Conservation (phyloP, 208 protist species). For the Leptomonas seymouri region DNA sequence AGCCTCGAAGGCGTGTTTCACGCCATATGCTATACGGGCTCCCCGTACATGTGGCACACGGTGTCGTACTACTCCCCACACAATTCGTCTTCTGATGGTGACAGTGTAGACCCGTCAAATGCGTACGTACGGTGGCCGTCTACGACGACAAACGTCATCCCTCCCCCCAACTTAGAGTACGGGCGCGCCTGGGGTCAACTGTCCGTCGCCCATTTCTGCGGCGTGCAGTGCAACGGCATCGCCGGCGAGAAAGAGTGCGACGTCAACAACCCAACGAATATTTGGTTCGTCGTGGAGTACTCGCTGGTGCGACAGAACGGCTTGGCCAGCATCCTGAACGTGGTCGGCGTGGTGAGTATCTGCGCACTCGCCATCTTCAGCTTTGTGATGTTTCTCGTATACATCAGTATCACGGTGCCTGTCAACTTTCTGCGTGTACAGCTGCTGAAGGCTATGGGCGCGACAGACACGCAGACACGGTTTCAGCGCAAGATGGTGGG, state of each 20-base stretch:
- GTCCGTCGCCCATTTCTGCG: constrained; percentile 52
- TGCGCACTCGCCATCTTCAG: constrained; percentile 59
- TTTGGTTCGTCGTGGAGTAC: constrained; percentile 64
- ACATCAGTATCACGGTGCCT: constrained; percentile 78
- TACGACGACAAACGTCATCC: constrained; percentile 26
- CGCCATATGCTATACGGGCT: constrained; percentile 28
- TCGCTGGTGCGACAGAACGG: constrained; percentile 16
- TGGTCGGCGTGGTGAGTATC: constrained; percentile 52
- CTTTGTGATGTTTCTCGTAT: constrained; percentile 53
- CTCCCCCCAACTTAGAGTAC: constrained; percentile 39
- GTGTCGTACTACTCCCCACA: constrained; percentile 23
- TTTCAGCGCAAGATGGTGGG: constrained; percentile 38
- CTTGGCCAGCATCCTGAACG: constrained; percentile 25
- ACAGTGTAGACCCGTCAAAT: not conserved
- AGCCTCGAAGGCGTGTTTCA: constrained; percentile 31
- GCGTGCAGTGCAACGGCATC: constrained; percentile 53
- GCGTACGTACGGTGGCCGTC: not conserved
- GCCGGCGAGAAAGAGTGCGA: constrained; percentile 32
- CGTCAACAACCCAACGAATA: constrained; percentile 54
- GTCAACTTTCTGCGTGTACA: constrained; percentile 67
- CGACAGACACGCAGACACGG: constrained; percentile 26
- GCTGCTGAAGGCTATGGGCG: constrained; percentile 54
- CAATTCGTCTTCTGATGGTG: not conserved
- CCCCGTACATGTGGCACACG: constrained; percentile 58
- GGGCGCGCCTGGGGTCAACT: constrained; percentile 45